Evolutionary conservation across 2,329 filamentous ascomycete species (phyloP), one percentile per base, ranked within the genome.

Genomic region (Nothopassalora personata): DNA sequence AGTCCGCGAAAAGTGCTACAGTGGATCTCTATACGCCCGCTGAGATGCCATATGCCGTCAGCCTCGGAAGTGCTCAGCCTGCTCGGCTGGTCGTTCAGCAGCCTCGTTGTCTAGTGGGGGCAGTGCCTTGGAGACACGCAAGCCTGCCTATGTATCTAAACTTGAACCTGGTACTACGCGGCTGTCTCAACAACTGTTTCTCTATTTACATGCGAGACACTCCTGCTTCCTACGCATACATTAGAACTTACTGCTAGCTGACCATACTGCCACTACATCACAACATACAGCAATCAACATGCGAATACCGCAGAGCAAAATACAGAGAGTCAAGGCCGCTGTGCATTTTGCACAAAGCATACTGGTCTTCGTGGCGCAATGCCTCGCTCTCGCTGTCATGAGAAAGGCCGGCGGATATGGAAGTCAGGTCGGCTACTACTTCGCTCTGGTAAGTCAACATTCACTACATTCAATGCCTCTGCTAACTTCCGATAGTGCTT

Each of bases 361-460:
- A 46, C 72, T 83, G 60, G 81, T 85, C 63, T 85, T 86, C 71
- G 71, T 86, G 30, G 80, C 77, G 47, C 82, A 79, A 75, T 81
- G 79, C 56, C 72, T 86, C 53, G 82, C 81, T 10, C 79, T 86
- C 58, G 80, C 81, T 4, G 77, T 86, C 13, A 78, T 85, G 68
- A 83, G 81, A 5, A 82, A 82, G 65, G 73, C 74, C 33, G 82
- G 79, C 47, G 72, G 73, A 3, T 80, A 78, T 56, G 83, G 83
- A 66, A 81, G 82, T 8, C 75, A 80, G 50, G 78, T 81, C 19
- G 79, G 76, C 51, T 86, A 77, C 71, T 84, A 79, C 68, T 84
- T 85, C 70, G 80, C 78, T 52, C 68, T 86, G 76, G 82, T 85
- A 75, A 67, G 80, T 65, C 13, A 11, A 18, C 27, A n/a, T 34